Evolutionary conservation across 139 green algal species (phyloP).

Genomic region (Gonium pectorale): DNA sequence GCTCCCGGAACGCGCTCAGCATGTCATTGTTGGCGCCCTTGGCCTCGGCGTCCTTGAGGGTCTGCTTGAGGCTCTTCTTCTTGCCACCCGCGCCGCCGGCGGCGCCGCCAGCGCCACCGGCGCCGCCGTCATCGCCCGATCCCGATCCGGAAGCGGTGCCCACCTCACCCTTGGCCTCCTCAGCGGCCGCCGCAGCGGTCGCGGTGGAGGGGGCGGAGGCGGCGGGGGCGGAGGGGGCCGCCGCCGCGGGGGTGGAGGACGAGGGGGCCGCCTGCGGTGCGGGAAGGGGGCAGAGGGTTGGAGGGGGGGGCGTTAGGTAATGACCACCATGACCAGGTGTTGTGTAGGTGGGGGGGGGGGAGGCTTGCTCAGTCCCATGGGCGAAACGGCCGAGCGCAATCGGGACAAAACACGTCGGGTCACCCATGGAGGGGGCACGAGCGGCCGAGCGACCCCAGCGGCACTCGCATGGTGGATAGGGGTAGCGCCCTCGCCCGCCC

Average conservation of each 20-base stretch:
- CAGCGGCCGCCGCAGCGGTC: too few species aligned
- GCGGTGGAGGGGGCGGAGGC: neutral
- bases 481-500: too few species aligned
- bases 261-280: neutral
- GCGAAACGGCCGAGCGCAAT: too few species aligned
- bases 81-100: neutral
- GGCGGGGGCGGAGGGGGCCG: neutral
- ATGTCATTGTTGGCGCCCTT: constrained; percentile 46
- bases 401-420: too few species aligned
- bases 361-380: too few species aligned
- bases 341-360: too few species aligned
- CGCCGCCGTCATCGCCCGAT: constrained; percentile 32
- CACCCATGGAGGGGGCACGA: too few species aligned
- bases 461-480: too few species aligned
- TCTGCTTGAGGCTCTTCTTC: constrained; percentile 47
- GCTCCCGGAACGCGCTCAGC: constrained; percentile 30
- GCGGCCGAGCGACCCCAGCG: too few species aligned
- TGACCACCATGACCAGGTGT: too few species aligned
- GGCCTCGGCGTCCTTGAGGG: constrained; percentile 25
- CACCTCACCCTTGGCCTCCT: neutral
- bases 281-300: too few species aligned
- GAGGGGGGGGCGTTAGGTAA: too few species aligned
- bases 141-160: constrained; percentile 9
- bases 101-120: neutral
- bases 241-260: neutral